Evolutionary conservation across 495 filamentous ascomycete genomes (phyloP), one percentile per base, ranked within the genome.

Genomic region (Polyplosphaeria fusca): DNA sequence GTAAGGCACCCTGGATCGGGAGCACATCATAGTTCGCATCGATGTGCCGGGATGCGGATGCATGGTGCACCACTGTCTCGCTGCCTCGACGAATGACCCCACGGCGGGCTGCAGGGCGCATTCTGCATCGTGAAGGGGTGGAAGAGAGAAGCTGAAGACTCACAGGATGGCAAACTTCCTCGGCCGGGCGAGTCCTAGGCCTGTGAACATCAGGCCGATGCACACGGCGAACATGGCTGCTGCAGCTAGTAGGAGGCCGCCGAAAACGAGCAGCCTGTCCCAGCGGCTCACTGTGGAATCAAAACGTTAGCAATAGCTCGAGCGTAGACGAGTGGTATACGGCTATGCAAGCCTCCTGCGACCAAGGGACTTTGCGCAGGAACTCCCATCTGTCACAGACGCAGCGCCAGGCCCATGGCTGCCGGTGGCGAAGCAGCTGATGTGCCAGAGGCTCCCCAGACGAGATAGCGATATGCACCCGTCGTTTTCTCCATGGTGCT

Each of bases 91-190:
- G n/a, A 23, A 42, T 56, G 53, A 37, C 53, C 39, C 20, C 26
- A 46, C 18, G 54, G 30, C 44, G 42, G 46, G 12, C 47, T 53
- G 48, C 55, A 43, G 56, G 60, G 52, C 51, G 28, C 44, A 64
- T 56, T 60, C 24, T 11, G 55, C 28, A n/a, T 7, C n/a, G 30
- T 35, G 30, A 9, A n/a, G 13, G 19, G 50, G 44, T 7, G 42
- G n/a, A 35, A 14, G 41, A 53, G 46, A 25, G 64, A 60, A 49
- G 35, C 45, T 47, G 51, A 58, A 64, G 54, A 91, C 92, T 86
- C 84, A 96, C 93, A 98, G 71, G 55, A 95, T 87, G 45, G 93
- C 93, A 68, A 98, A 95, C 76, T 98, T 98, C 67, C 87, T 80
- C 54, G 93, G 93, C 73, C 78, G 85, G 58, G 86, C 71, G 58